Evolutionary conservation across 2,329 filamentous ascomycete genomes (phyloP).

Genomic region (Colletotrichum filicis): DNA sequence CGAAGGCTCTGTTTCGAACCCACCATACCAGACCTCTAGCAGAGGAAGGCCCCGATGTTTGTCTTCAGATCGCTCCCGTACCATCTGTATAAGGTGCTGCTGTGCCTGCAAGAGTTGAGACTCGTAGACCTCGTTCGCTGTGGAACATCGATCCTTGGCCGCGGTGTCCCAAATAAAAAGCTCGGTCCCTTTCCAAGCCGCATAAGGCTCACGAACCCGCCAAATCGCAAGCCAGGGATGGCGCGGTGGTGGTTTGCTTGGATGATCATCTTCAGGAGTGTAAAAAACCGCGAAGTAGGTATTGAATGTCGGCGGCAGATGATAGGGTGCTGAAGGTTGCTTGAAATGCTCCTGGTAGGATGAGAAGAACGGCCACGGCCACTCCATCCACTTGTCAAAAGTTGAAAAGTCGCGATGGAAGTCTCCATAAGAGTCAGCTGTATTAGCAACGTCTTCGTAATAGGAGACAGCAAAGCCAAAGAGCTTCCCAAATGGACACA

Average conservation of each 20-base stretch:
- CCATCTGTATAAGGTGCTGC: constrained; percentile 51
- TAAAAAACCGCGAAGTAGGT: constrained; percentile 61
- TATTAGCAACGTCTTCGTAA: constrained; percentile 42
- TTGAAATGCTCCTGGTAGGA: background rate
- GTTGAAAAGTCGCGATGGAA: constrained; percentile 40
- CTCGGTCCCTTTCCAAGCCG: constrained; percentile 50
- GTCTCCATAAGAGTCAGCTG: constrained; percentile 49
- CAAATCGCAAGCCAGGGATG: constrained; percentile 64
- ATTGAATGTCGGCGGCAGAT: constrained; percentile 38
- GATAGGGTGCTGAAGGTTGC: background rate
- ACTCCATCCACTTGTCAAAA: constrained; percentile 50
- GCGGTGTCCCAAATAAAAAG: constrained; percentile 66
- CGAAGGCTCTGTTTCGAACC: constrained; percentile 40
- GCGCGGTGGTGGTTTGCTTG: constrained; percentile 40
- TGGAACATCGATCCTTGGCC: constrained; percentile 41
- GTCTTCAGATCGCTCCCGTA: constrained; percentile 43
- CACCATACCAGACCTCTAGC: constrained; percentile 57
- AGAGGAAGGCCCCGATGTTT: constrained; percentile 50
- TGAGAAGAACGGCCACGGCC: constrained; percentile 39
- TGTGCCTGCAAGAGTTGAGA: constrained; percentile 58
- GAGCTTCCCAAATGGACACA: constrained; percentile 40
- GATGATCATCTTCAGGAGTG: constrained; percentile 44
- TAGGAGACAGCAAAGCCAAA: constrained; percentile 56
- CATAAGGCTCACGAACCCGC: constrained; percentile 54
- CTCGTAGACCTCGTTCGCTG: constrained; percentile 38